Evolutionary conservation across 2,329 filamentous ascomycete genomes (phyloP), one percentile per base, ranked within the genome.

Genomic region (Curvularia spicifera): DNA sequence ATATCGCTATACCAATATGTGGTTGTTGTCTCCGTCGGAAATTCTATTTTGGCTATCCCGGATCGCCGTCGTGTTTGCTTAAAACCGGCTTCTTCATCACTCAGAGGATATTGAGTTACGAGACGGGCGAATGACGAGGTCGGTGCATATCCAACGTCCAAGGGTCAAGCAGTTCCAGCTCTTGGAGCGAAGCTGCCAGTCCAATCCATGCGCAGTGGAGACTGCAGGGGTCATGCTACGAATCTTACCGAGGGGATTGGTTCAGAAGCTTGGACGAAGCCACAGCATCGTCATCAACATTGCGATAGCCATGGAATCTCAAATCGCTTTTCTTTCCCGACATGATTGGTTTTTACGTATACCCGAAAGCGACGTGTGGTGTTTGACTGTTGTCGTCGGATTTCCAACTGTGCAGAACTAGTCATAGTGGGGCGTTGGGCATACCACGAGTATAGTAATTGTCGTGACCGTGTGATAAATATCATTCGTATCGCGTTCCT

Each of bases 361-460:
- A 10, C 15, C 15, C 12, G 47, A 6, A 9, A 28, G 18, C 12
- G 10, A n/a, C 7, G 44, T 13, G 44, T 22, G 12, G n/a, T 47
- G 18, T 10, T 22, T 5, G 18, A 31, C 2, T 22, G 2, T 6
- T 24, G 33, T 47, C 44, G 6, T 24, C 33, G 22, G n/a, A 22
- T 33, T 47, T 33, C 44, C 29, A 33, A 22, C 10, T 9, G 28
- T 18, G 10, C 13, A 47, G n/a, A 20, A 24, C 28, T 33, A 3
- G 18, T 47, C n/a, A 12, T 47, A 28, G 44, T 47, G 44, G 44
- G 44, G 44, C 44, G 7, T 33, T 47, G 44, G 44, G 44, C 28
- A 33, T 9, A 13, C 18, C 20, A 47, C 18, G 12, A 31, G 20
- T n/a, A 35, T 15, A 4, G 12, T 35, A 18, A 31, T 33, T 47